A percentile compares a stretch with the other conserved stretches of the same genome.
These are phyloP conservation scores for Lactarius vividus DNA, from an alignment of 768 basidiomycete species.

Conservation along the genomic window DNA sequence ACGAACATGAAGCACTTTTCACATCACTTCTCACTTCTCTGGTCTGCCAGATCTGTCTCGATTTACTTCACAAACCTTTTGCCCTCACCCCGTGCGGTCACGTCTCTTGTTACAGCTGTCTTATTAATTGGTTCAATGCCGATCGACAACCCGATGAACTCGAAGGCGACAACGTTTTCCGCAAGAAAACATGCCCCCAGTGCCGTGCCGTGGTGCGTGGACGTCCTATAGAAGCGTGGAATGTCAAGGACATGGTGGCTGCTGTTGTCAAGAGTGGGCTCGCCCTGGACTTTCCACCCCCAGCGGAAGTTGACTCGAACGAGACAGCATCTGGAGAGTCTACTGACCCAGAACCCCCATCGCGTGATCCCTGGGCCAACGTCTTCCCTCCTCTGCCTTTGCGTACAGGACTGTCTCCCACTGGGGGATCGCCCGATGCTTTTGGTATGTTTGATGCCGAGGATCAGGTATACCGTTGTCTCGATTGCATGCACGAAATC, in stretches of 20 bases:
- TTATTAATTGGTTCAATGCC: constrained; percentile 73
- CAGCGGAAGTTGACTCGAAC: constrained; percentile 23
- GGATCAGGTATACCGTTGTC: constrained; percentile 76
- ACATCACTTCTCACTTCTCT: constrained; percentile 57
- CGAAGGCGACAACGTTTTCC: constrained; percentile 21
- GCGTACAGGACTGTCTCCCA: constrained; percentile 28
- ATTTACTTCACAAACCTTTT: constrained; percentile 69
- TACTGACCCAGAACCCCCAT: constrained; percentile 30
- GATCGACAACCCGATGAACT: constrained; percentile 11
- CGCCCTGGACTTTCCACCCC: constrained; percentile 29
- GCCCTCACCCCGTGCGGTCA: constrained; percentile 77
- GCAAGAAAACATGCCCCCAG: constrained; percentile 45
- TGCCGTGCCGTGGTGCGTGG: constrained; percentile 45
- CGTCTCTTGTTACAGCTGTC: constrained; percentile 65
- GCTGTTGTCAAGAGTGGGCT: constrained; percentile 54
- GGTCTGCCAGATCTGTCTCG: constrained; percentile 78
- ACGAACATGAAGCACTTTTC: constrained; percentile 52
- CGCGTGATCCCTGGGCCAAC: constrained; percentile 62
- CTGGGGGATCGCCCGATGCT: constrained; percentile 32
- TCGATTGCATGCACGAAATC: constrained; percentile 77
- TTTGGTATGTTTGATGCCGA: constrained; percentile 70
- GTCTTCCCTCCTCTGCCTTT: constrained; percentile 46
- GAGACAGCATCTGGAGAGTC: constrained; percentile 32
- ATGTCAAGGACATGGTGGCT: constrained; percentile 46
- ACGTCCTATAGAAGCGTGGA: constrained; percentile 48